These are phyloP conservation scores for Houttuynia cordata DNA, from an alignment of 164 flowering plant species.

Conservation along the genomic window DNA sequence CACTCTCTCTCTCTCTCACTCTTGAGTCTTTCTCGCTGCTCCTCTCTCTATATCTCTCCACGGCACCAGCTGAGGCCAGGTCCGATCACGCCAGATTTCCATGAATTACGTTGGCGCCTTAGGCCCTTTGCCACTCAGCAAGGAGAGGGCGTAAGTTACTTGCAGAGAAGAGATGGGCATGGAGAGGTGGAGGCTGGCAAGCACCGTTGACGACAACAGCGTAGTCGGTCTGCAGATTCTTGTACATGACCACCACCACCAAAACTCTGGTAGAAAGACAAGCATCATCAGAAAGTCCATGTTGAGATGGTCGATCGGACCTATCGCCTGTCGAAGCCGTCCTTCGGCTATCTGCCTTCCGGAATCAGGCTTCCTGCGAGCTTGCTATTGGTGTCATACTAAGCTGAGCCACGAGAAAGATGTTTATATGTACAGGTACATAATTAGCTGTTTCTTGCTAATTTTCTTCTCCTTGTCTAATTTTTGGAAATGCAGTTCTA, in stretches of 20 bases:
- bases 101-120: background rate
- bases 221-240: conserved; percentile 25
- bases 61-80: too few species aligned
- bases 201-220: background rate
- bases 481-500: background rate
- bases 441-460: background rate
- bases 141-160: background rate
- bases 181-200: background rate
- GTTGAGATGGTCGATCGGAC: background rate
- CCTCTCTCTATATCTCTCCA: conserved; percentile 6
- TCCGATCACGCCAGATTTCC: background rate
- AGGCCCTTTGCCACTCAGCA: too few species aligned
- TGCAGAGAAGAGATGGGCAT: background rate
- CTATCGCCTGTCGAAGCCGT: background rate
- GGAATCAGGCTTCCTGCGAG: conserved; percentile 19
- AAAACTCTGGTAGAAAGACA: conserved; percentile 6
- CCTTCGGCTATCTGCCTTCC: background rate
- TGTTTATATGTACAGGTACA: conserved; percentile 59
- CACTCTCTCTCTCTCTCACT: conserved; percentile 3
- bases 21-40: background rate
- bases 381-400: conserved; percentile 41
- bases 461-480: background rate
- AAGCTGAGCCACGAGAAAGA: conserved; percentile 30
- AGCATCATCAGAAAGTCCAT: conserved; percentile 19
- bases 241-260: conserved; percentile 1